Percentiles rank a stretch among this genome's conserved stretches.
Conservation (phyloP, 2,329 filamentous ascomycete species). For the Clarireedia homoeocarpa region DNA sequence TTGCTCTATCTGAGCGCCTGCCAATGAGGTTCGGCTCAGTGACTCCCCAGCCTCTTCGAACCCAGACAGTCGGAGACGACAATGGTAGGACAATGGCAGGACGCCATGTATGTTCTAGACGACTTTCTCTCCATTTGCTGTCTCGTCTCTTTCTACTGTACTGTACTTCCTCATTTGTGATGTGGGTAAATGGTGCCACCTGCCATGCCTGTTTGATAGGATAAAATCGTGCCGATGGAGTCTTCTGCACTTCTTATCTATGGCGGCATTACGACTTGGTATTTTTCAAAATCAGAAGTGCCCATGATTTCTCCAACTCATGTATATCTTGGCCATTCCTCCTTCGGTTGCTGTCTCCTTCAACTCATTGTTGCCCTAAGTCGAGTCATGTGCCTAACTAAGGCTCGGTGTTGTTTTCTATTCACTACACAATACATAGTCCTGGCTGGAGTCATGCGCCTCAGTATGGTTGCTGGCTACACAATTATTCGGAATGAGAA, state of each 20-base stretch:
- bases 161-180: background rate
- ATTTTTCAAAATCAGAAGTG: background rate
- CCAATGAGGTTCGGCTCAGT: too few relatives aligned
- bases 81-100: background rate
- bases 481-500: too few relatives aligned
- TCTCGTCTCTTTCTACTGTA: background rate
- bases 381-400: too few relatives aligned
- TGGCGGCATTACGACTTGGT: background rate
- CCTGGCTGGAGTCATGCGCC: too few relatives aligned
- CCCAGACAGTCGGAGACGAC: too few relatives aligned
- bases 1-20: background rate
- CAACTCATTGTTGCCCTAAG: too few relatives aligned
- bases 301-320: background rate
- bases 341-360: background rate
- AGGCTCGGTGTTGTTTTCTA: too few relatives aligned
- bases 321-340: background rate
- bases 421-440: too few relatives aligned
- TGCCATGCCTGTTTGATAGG: background rate
- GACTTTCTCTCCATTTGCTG: background rate
- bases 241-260: slow-evolving; percentile 4
- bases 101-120: background rate
- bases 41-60: too few relatives aligned
- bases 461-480: too few relatives aligned
- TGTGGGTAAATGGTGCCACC: background rate
- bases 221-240: background rate